Evolutionary conservation across 108 stramenopile genomes (phyloP), one percentile per base, ranked within the genome.

Genomic region (Cylindrotheca closterium): DNA sequence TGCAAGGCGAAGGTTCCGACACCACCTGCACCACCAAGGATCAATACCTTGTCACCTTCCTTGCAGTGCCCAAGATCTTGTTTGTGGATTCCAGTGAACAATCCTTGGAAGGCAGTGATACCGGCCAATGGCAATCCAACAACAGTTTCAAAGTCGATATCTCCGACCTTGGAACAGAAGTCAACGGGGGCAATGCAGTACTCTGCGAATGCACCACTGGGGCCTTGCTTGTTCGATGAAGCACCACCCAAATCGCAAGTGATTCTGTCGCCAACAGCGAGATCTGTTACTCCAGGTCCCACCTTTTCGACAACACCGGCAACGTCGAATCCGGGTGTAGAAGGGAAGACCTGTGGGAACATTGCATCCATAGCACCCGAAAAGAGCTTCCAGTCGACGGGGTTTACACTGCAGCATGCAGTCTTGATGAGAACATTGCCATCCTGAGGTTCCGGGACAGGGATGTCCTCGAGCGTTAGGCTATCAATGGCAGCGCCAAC

Each of bases 371-470:
- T n/a, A 30, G 55, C 69, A 1, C 74, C 74, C 25, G 60, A 25
- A 25, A 80, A 30, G 26, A 67, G 21, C 37, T 67, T 71, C 46
- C 69, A 70, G 47, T 82, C 81, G 26, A 79, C 78, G 2, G 81
- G 81, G 55, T 79, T 79, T 7, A 76, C 51, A 15, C 70, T 71
- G 15, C 30, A 50, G 22, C 63, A 53, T 48, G 52, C 45, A 1
- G 79, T 75, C 18, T 67, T 47, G n/a, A 77, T 49, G 18, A 81
- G 33, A 12, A 81, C 48, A 5, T 67, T 19, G 29, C 56, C 64
- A 27, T 58, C 23, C 15, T 58, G 34, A 12, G 62, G 63, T 22
- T 67, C n/a, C n/a, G 56, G 89, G 29, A 69, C 85, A 8, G 64
- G 52, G 2, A 34, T 3, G 23, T 33, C 52, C 25, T 75, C 89